Percentiles rank a stretch among this genome's conserved stretches.
Evolutionary conservation across 2,329 filamentous ascomycete species (phyloP).

Genomic region (Claviceps pazoutovae): DNA sequence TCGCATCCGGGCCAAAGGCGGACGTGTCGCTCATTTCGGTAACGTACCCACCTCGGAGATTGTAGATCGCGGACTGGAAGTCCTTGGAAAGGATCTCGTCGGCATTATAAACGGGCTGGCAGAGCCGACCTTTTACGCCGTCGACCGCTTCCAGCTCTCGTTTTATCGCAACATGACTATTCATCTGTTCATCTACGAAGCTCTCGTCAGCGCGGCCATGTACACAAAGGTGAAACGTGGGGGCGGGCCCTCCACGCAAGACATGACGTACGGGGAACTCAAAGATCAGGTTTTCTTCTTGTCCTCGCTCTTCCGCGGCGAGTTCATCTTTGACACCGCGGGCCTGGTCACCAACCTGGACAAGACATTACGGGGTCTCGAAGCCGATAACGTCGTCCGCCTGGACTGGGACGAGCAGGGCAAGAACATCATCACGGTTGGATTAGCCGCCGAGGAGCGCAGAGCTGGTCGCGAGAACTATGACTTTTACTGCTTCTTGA

Average conservation of each 20-base stretch:
- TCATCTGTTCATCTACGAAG: constrained; percentile 89
- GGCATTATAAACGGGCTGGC: constrained; percentile 65
- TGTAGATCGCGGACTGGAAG: constrained; percentile 78
- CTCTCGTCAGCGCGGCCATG: constrained; percentile 77
- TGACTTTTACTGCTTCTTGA: constrained; percentile 96
- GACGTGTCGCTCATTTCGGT: constrained; percentile 86
- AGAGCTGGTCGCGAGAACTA: constrained; percentile 79
- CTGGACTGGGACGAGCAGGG: constrained; percentile 41
- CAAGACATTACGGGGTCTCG: constrained; percentile 62
- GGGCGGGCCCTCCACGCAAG: constrained; percentile 68
- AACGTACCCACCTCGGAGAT: constrained; percentile 66
- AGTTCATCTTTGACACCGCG: constrained; percentile 91
- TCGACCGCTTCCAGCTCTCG: constrained; percentile 90
- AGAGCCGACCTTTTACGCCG: constrained; percentile 87
- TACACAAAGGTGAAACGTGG: constrained; percentile 86
- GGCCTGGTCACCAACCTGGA: constrained; percentile 70
- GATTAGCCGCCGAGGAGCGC: constrained; percentile 64
- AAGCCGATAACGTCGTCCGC: constrained; percentile 63
- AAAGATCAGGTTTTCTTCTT: constrained; percentile 74
- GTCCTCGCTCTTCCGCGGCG: constrained; percentile 83
- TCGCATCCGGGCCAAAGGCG: constrained; percentile 72
- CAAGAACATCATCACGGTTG: constrained; percentile 49
- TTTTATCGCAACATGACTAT: constrained; percentile 99
- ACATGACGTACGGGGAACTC: constrained; percentile 61
- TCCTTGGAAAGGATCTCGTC: constrained; percentile 79